These are phyloP conservation scores for Oehlia diaphana DNA, from an alignment of 192 early-diverging fungal species.

Conservation along the genomic window DNA sequence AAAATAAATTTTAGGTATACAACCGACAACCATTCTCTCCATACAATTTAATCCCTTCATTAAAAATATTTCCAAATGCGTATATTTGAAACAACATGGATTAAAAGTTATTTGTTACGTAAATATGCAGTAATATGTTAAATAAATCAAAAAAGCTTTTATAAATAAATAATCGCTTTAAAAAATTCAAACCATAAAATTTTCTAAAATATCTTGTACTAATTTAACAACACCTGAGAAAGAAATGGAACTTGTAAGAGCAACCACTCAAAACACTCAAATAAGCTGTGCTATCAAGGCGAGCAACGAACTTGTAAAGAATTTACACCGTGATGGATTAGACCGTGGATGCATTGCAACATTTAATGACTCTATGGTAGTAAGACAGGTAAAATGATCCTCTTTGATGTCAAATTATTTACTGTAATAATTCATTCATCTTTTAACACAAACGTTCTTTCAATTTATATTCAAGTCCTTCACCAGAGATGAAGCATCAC, in stretches of 20 bases:
- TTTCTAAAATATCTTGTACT: too few relatives aligned
- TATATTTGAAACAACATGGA: background rate
- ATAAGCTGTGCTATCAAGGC: constrained; percentile 22
- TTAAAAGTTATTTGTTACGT: background rate
- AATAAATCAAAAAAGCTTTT: background rate
- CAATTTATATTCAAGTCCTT: background rate
- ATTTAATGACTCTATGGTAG: constrained; percentile 17
- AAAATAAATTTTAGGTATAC: too few relatives aligned
- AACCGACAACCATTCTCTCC: too few relatives aligned
- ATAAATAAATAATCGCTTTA: background rate
- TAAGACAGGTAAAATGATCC: constrained; percentile 19
- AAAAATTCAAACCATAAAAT: background rate
- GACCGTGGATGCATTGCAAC: constrained; percentile 28
- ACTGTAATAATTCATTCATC: background rate
- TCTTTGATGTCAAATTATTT: background rate
- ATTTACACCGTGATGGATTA: constrained; percentile 28
- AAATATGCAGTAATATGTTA: background rate
- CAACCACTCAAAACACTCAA: background rate
- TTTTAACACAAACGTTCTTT: background rate
- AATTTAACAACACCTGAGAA: background rate
- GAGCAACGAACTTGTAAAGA: constrained; percentile 22
- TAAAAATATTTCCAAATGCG: too few relatives aligned
- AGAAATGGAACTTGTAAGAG: background rate
- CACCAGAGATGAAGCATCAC: background rate
- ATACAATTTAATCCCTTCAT: too few relatives aligned